These are phyloP conservation scores for Globisporangium polare DNA, from an alignment of 352 stramenopile genomes.

Conservation along the genomic window DNA sequence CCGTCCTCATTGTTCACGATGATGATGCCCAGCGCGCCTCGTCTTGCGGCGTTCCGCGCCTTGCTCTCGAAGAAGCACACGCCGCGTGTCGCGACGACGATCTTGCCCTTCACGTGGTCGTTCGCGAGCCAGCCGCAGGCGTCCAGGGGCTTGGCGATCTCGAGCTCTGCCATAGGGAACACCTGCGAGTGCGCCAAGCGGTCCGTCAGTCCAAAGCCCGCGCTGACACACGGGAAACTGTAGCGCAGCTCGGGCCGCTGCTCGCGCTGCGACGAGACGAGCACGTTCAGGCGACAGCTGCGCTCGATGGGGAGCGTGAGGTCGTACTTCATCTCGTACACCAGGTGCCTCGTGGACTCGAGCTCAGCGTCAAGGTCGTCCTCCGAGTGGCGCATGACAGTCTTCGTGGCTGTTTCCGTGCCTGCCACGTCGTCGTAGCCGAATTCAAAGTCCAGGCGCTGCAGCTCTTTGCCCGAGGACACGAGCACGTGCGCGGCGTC, in stretches of 20 bases:
- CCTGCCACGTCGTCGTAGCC: neutral
- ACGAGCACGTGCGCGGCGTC: conserved; percentile 46
- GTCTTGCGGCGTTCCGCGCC: conserved; percentile 41
- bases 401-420: neutral
- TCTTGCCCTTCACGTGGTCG: conserved; percentile 37
- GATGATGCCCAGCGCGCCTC: conserved; percentile 49
- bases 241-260: conserved; percentile 9
- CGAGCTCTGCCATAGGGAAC: conserved; percentile 26
- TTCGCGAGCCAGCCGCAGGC: conserved; percentile 40
- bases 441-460: conserved; percentile 8
- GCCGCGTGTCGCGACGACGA: conserved; percentile 49
- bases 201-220: conserved; percentile 51
- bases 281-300: conserved; percentile 14
- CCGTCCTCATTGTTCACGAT: conserved; percentile 64
- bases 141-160: conserved; percentile 51
- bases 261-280: conserved; percentile 7
- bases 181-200: conserved; percentile 22
- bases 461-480: conserved; percentile 22
- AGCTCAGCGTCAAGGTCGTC: conserved; percentile 12
- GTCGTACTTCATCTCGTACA: conserved; percentile 17
- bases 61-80: conserved; percentile 78
- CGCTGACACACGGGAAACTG: conserved; percentile 55
- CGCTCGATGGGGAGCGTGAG: conserved; percentile 11
- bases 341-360: conserved; percentile 16
- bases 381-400: neutral